Evolutionary conservation across 169 alveolate species (phyloP).

Genomic region (Eimeria maxima): DNA sequence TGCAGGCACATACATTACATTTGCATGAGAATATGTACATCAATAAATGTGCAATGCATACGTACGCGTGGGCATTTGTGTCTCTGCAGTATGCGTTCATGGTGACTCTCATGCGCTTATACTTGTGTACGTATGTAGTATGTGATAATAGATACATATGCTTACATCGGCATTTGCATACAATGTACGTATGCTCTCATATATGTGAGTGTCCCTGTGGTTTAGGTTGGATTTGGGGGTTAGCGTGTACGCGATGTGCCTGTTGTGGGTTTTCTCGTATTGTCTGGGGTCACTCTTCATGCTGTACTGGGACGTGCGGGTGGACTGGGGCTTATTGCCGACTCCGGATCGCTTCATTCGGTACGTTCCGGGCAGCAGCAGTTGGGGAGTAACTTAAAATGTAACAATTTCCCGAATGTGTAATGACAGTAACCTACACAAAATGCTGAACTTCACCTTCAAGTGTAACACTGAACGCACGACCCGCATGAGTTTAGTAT

Average conservation of each 20-base stretch:
- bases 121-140: no score
- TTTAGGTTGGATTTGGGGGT: constrained; percentile 80
- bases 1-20: constrained; percentile 36
- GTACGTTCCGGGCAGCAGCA: background rate
- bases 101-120: no score
- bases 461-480: no score
- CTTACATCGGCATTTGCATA: constrained; percentile 12
- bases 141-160: no score
- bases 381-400: background rate
- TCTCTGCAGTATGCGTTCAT: no score
- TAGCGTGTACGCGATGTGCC: constrained; percentile 84
- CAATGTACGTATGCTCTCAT: background rate
- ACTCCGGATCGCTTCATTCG: constrained; percentile 75
- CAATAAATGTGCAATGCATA: no score
- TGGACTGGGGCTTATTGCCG: constrained; percentile 93
- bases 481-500: no score
- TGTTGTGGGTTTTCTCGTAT: constrained; percentile 89
- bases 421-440: no score
- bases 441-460: no score
- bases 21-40: no score
- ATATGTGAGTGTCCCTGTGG: background rate
- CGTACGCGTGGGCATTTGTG: no score
- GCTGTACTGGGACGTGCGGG: constrained; percentile 92
- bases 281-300: constrained; percentile 90
- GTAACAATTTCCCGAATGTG: no score